These are phyloP conservation scores for Eucalyptus grandis DNA, from an alignment of 345 rosid species.

Conservation along the genomic window DNA sequence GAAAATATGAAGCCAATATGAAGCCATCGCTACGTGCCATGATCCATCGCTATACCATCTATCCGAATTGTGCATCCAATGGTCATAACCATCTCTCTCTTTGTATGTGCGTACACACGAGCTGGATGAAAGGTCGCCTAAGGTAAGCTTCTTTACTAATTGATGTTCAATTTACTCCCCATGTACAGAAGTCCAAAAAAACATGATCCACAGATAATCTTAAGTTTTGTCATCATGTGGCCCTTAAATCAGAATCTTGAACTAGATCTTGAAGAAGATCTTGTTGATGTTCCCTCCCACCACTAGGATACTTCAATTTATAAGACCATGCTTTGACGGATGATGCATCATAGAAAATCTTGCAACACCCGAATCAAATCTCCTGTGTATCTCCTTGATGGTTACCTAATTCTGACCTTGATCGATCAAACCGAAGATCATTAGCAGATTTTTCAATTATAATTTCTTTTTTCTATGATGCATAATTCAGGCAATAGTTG, in stretches of 20 bases:
- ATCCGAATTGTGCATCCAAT: not conserved
- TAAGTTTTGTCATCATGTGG: not conserved
- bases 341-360: not conserved
- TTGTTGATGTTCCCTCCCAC: not conserved
- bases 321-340: not conserved
- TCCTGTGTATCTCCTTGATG: not conserved
- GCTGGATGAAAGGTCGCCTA: not conserved
- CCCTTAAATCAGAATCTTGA: not conserved
- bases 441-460: not conserved
- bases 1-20: not conserved
- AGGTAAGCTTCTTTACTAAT: not conserved
- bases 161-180: not conserved
- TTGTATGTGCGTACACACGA: not conserved
- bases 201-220: not conserved
- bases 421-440: not conserved
- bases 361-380: not conserved
- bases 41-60: not conserved
- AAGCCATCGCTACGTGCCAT: not conserved
- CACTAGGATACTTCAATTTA: not conserved
- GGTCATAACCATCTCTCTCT: not conserved
- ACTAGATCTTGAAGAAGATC: not conserved
- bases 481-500: not conserved
- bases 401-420: not conserved
- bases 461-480: not conserved
- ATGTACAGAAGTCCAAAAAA: not conserved